These are phyloP conservation scores for Xylaria longipes DNA, from an alignment of 495 filamentous ascomycete genomes.

Conservation along the genomic window DNA sequence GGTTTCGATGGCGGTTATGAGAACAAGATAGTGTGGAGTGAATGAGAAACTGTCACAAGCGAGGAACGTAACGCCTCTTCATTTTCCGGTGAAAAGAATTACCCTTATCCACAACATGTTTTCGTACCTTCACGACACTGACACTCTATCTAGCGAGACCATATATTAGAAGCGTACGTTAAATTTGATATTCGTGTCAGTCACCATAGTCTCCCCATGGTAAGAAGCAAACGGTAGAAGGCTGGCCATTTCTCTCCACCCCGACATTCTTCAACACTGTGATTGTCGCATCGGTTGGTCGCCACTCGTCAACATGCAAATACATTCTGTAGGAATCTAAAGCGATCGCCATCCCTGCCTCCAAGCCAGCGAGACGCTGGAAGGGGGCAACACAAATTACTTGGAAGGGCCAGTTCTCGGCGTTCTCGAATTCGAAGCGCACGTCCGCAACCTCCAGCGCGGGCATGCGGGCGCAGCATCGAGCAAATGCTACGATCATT, in stretches of 20 bases:
- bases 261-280: neutral
- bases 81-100: too few species aligned
- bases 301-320: neutral
- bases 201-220: neutral
- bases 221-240: neutral
- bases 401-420: neutral
- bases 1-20: too few species aligned
- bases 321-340: neutral
- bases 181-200: too few species aligned
- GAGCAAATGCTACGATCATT: neutral
- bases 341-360: neutral
- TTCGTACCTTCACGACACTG: too few species aligned
- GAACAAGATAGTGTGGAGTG: too few species aligned
- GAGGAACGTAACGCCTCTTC: too few species aligned
- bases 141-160: too few species aligned
- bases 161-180: too few species aligned
- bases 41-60: too few species aligned
- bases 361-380: neutral
- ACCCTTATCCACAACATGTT: too few species aligned
- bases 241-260: neutral
- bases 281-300: conserved; percentile 1
- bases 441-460: neutral
- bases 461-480: conserved; percentile 4
- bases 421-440: neutral
- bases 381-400: neutral